Evolutionary conservation across 208 protist genomes (phyloP).

Genomic region (Crithidia brevicula): DNA sequence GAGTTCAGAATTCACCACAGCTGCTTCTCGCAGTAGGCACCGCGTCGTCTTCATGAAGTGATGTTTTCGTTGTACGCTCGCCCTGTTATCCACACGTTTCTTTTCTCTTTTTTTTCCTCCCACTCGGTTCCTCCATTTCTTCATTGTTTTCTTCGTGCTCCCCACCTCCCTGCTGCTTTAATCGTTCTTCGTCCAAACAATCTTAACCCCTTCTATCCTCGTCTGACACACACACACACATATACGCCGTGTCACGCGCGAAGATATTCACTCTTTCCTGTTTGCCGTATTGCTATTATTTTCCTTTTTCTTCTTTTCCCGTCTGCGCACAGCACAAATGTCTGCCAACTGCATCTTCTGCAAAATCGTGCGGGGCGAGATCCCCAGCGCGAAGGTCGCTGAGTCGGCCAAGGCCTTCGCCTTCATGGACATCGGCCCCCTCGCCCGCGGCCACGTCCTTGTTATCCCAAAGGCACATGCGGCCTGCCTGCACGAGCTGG

Average conservation of each 20-base stretch:
- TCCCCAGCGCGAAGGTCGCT: conserved; percentile 87
- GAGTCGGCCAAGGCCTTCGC: conserved; percentile 81
- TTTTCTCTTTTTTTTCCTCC: background rate
- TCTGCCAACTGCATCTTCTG: conserved; percentile 83
- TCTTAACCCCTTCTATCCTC: too few relatives aligned
- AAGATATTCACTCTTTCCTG: too few relatives aligned
- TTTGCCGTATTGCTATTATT: background rate
- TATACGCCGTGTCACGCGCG: too few relatives aligned
- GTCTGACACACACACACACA: too few relatives aligned
- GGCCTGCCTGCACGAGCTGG: conserved; percentile 77
- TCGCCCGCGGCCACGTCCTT: conserved; percentile 81
- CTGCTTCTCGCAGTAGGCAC: too few relatives aligned
- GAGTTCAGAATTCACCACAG: too few relatives aligned
- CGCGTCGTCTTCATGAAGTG: too few relatives aligned
- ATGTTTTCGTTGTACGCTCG: too few relatives aligned
- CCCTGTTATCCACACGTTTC: background rate
- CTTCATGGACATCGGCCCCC: conserved; percentile 91
- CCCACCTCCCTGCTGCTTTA: background rate
- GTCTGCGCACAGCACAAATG: conserved; percentile 18
- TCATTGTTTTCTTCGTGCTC: too few relatives aligned
- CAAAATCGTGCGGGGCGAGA: conserved; percentile 78
- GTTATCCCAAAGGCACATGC: conserved; percentile 88
- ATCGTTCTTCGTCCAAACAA: too few relatives aligned
- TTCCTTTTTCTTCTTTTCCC: conserved; percentile 11
- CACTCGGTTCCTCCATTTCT: too few relatives aligned